Conservation (phyloP, 306 rosid genomes). For the Quercus alba region DNA sequence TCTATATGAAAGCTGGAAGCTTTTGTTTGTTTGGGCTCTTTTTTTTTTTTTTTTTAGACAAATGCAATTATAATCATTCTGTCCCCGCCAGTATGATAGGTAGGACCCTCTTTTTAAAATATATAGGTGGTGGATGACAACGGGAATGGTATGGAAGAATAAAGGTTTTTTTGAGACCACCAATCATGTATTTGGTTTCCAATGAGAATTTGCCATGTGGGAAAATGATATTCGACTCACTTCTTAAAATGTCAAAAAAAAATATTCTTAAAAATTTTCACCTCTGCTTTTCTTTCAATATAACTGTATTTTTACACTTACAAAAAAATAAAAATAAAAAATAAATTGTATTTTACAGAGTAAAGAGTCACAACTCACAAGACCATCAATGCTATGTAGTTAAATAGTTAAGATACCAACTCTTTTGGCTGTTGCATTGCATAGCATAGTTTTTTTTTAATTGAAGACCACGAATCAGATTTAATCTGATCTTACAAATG, state of each 20-base stretch:
- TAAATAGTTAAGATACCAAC: background rate
- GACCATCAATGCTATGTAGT: constrained; percentile 5
- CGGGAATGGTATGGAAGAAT: constrained; percentile 53
- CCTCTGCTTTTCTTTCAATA: background rate
- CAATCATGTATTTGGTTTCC: constrained; percentile 42
- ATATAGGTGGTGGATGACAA: constrained; percentile 66
- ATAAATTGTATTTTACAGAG: background rate
- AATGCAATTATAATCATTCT: constrained; percentile 29
- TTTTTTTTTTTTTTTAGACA: background rate
- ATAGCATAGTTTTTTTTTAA: constrained; percentile 17
- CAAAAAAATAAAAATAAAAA: too few relatives aligned
- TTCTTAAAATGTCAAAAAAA: background rate
- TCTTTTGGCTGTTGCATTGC: constrained; percentile 2
- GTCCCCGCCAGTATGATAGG: constrained; percentile 11
- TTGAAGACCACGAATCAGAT: constrained; percentile 14
- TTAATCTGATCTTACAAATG: background rate
- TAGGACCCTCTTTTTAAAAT: constrained; percentile 36
- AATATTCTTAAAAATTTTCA: background rate
- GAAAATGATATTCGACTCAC: constrained; percentile 3
- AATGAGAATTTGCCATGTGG: constrained; percentile 29
- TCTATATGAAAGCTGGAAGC: constrained; percentile 51
- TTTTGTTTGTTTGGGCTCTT: constrained; percentile 36
- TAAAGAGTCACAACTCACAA: constrained; percentile 21
- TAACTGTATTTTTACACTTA: too few relatives aligned
- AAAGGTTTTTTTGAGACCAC: constrained; percentile 57